Evolutionary conservation across 2,329 filamentous ascomycete genomes (phyloP), one percentile per base, ranked within the genome.

Genomic region (Chrysoporthe austroafricana): DNA sequence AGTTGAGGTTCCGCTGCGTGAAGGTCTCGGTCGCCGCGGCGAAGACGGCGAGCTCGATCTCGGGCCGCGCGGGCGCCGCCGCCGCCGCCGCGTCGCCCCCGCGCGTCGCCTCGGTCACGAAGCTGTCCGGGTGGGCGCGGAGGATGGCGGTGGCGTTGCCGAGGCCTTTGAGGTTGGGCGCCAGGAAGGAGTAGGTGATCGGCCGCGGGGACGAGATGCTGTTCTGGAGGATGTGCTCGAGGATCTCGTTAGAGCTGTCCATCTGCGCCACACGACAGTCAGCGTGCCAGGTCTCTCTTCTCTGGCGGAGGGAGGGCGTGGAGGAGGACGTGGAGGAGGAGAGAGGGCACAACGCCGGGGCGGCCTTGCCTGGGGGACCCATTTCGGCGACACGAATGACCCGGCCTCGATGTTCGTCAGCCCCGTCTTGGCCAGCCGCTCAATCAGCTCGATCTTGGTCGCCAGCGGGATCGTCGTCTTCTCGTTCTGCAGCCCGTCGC

Each of bases 401-500:
- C 92, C 93, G 21, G 91, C 89, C 77, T 96, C 93, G 70, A 96
- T 95, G 3, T 89, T 89, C 6, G 82, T 81, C 54, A 96, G 77
- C 0, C 93, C 93, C 0, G 91, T 91, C 70, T 81, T 80, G 44
- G 89, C 87, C 70, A 96, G 81, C 69, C 87, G 83, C 72, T 90
- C 85, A 50, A 96, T 91, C 64, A 96, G 79, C 72, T 94, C 88
- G 66, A 95, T 86, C 78, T 96, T 96, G 2, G 89, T 93, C 7
- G 84, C 82, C 13, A 92, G 81, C 0, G 91, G 83, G 71, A 96
- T 90, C 39, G 83, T 83, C 71, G 83, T 86, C 79, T 91, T 91
- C 81, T 96, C 91, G 76, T 96, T 96, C 77, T 97, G 93, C 64
- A 96, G 80, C n/a, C 93, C 93, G 81, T 96, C 93, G 71, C 93